These are phyloP conservation scores for Pouteria glomerata DNA, from an alignment of 148 eudicot genomes.

Conservation along the genomic window DNA sequence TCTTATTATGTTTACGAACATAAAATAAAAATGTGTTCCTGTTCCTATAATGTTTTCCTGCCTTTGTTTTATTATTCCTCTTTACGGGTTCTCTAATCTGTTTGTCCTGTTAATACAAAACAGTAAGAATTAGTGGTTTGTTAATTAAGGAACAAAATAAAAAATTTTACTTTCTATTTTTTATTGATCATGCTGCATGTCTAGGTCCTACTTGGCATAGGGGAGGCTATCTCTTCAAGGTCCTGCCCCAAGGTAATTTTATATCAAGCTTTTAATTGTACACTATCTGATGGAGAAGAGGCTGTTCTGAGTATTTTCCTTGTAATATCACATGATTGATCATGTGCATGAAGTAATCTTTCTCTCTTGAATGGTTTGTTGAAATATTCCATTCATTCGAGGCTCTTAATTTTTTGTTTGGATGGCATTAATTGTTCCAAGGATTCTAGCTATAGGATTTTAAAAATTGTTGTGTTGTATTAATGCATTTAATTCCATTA, in stretches of 20 bases:
- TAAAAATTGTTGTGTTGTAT: not conserved
- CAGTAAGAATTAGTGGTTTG: not conserved
- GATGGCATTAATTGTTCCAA: not conserved
- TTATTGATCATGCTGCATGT: slow-evolving; percentile 9
- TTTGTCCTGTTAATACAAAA: not conserved
- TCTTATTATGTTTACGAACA: too few relatives aligned
- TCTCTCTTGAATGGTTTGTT: not conserved
- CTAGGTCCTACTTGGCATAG: slow-evolving; percentile 81
- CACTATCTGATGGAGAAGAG: too few relatives aligned
- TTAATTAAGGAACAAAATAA: not conserved
- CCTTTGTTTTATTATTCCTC: too few relatives aligned
- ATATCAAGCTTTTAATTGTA: not conserved
- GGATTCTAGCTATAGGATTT: not conserved
- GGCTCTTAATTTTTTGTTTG: not conserved
- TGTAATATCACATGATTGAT: not conserved
- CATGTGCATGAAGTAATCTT: not conserved
- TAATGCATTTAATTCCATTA: slow-evolving; percentile 4
- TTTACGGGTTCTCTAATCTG: too few relatives aligned
- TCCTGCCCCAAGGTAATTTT: slow-evolving; percentile 77
- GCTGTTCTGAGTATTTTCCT: too few relatives aligned
- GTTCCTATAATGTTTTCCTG: too few relatives aligned
- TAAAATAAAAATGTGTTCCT: too few relatives aligned
- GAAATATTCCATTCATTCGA: not conserved
- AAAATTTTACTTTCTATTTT: not conserved
- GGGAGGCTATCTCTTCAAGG: slow-evolving; percentile 80